Conservation (phyloP, 2,329 filamentous ascomycete species). For the Dryadomyces quercivorus region DNA sequence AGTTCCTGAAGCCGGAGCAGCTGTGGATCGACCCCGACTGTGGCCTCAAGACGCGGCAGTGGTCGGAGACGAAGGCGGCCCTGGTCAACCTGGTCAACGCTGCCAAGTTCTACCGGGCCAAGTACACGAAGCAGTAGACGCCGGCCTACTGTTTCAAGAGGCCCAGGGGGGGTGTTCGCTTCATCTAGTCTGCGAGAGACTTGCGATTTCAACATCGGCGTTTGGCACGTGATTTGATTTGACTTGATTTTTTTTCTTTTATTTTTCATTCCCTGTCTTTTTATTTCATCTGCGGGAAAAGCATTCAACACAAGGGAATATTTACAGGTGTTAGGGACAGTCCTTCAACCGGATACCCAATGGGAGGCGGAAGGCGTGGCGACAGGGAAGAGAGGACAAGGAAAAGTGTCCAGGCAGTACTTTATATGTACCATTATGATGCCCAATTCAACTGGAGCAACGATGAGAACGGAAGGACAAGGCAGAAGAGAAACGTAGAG, state of each 20-base stretch:
- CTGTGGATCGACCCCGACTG: constrained; percentile 99
- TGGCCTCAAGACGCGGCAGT: constrained; percentile 97
- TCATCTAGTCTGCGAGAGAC: constrained; percentile 5
- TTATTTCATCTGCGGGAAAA: constrained; percentile 3
- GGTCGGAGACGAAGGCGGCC: constrained; percentile 96
- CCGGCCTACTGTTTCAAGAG: no score
- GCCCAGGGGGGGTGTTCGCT: background rate
- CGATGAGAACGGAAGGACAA: background rate
- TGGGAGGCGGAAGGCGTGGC: constrained; percentile 1
- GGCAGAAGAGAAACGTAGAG: no score
- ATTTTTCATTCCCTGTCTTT: constrained; percentile 19
- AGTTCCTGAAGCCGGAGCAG: constrained; percentile 94
- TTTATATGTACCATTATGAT: no score
- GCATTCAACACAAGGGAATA: constrained; percentile 10
- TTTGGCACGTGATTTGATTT: constrained; percentile 14
- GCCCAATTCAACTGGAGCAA: background rate
- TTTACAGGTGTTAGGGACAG: constrained; percentile 6
- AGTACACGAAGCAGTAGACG: constrained; percentile 51
- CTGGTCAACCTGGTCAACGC: constrained; percentile 96
- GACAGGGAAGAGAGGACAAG: background rate
- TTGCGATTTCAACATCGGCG: constrained; percentile 14
- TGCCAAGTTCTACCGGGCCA: constrained; percentile 89
- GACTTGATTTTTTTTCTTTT: constrained; percentile 2
- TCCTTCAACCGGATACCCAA: constrained; percentile 9
- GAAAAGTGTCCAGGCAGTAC: background rate